Evolutionary conservation across 345 rosid genomes (phyloP).

Genomic region (Pugionium cornutum): DNA sequence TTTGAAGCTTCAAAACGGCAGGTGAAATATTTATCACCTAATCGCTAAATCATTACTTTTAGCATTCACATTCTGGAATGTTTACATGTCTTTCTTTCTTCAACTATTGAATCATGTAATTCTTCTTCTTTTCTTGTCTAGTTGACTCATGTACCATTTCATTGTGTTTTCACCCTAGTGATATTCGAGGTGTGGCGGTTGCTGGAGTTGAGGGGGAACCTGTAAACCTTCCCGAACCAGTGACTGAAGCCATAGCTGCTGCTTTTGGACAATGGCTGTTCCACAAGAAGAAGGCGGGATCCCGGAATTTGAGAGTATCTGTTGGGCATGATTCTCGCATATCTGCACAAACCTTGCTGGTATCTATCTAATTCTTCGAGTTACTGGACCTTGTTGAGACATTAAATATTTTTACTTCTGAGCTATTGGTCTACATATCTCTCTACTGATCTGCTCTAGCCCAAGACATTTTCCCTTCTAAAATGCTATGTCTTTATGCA

Average conservation of each 20-base stretch:
- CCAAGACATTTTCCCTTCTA: not conserved
- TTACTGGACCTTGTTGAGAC: not conserved
- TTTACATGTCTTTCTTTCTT: not conserved
- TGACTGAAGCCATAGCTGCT: conserved; percentile 90
- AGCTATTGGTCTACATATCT: not conserved
- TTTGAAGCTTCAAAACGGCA: conserved; percentile 96
- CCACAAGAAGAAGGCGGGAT: conserved; percentile 62
- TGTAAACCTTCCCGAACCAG: conserved; percentile 73
- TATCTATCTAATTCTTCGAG: conserved; percentile 24
- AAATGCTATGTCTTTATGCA: not conserved
- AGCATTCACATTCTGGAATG: conserved; percentile 6
- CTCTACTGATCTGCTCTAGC: not conserved
- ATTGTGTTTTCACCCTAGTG: conserved; percentile 48
- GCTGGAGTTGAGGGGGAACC: conserved; percentile 95
- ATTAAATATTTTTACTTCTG: not conserved
- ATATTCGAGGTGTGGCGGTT: conserved; percentile 93
- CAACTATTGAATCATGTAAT: not conserved
- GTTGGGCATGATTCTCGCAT: conserved; percentile 96
- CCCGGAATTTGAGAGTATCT: conserved; percentile 58
- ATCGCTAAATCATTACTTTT: not conserved
- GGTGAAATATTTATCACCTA: conserved; percentile 47
- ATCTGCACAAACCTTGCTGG: conserved; percentile 78
- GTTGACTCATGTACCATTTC: conserved; percentile 6
- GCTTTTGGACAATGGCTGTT: conserved; percentile 87
- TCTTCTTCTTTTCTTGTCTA: not conserved